Conservation (phyloP, 208 protist genomes). For the Entamoeba invadens region DNA sequence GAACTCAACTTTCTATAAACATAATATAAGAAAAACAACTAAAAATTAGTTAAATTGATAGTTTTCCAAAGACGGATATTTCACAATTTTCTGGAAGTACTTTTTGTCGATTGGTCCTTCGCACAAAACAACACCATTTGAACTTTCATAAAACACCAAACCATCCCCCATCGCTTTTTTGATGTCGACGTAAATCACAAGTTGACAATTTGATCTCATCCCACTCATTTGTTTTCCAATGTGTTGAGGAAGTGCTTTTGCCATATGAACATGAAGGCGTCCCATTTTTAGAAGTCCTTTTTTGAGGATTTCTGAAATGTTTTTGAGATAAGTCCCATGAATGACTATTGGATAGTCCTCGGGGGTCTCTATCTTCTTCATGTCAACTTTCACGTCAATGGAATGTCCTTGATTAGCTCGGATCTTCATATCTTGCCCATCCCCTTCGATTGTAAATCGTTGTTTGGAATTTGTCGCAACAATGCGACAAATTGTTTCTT, state of each 20-base stretch:
- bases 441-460: background rate
- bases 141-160: background rate
- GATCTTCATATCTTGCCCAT: background rate
- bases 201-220: background rate
- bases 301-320: background rate
- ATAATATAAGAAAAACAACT: no score
- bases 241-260: background rate
- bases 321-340: background rate
- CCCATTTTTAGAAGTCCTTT: background rate
- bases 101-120: background rate
- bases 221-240: background rate
- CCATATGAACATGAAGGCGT: background rate
- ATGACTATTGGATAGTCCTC: background rate
- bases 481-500: background rate
- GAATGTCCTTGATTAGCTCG: background rate
- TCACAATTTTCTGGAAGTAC: background rate
- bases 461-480: background rate
- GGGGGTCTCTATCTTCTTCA: background rate
- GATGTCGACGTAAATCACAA: background rate
- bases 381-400: background rate
- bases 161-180: background rate
- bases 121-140: background rate
- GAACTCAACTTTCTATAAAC: no score
- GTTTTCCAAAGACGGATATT: background rate
- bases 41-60: background rate